A percentile compares a stretch with the other conserved stretches of the same genome.
Evolutionary conservation across 2,329 filamentous ascomycete species (phyloP).

Genomic region (Arthrobotrys conoides): DNA sequence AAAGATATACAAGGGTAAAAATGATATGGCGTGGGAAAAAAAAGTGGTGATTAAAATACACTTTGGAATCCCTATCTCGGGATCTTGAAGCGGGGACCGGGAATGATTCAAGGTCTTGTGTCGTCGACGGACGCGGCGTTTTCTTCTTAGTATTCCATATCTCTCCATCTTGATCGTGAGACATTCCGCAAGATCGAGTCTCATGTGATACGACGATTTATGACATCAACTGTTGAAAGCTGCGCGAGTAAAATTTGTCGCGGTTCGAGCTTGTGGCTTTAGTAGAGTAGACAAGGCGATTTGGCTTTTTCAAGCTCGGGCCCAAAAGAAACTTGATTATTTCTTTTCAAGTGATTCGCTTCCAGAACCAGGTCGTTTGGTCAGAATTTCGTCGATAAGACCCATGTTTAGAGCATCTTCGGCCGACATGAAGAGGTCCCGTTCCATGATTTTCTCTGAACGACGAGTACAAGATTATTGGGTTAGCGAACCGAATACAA

Average conservation of each 20-base stretch:
- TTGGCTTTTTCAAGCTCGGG: not conserved
- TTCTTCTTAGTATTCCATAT: constrained; percentile 1
- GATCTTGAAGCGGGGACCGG: constrained; percentile 15
- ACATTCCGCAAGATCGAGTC: constrained; percentile 25
- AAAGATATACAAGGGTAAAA: not conserved
- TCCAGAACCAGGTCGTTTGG: constrained; percentile 70
- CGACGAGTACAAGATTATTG: not conserved
- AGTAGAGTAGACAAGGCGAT: not conserved
- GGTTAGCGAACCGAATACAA: not conserved
- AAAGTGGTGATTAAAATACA: constrained; percentile 32
- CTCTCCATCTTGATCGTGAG: not conserved
- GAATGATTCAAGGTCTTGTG: constrained; percentile 5
- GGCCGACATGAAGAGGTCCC: constrained; percentile 93
- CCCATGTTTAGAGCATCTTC: constrained; percentile 90
- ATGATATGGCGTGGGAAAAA: constrained; percentile 4
- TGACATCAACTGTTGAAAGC: constrained; percentile 13
- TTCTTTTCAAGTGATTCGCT: constrained; percentile 50
- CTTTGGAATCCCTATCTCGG: constrained; percentile 25
- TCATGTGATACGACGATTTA: constrained; percentile 12
- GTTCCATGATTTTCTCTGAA: constrained; percentile 91
- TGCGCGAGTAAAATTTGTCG: not conserved
- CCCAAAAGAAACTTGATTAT: not conserved
- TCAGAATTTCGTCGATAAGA: constrained; percentile 90
- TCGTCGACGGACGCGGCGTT: constrained; percentile 30
- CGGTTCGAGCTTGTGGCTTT: constrained; percentile 10